Percentiles rank a stretch among this genome's conserved stretches.
phyloP scores from a whole-genome alignment of 129 eudicot genomes.

The Lactuca sativa region DNA sequence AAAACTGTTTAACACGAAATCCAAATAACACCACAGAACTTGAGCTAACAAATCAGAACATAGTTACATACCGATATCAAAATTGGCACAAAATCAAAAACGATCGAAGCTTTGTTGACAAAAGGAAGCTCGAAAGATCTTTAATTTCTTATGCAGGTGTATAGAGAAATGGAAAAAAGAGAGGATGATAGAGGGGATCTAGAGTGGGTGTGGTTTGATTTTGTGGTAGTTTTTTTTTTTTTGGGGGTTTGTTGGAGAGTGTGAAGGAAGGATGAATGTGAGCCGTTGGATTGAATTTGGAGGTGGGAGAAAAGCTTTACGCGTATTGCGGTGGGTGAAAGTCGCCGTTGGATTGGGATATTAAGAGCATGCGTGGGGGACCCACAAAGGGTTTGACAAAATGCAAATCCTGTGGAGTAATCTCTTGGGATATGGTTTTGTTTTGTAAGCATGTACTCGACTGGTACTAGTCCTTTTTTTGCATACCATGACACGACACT shows the following conservation, averaged over 20 bases:
- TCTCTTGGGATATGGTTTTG: conserved; percentile 16
- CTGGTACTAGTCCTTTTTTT: conserved; percentile 4
- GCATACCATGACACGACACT: conserved; percentile 26
- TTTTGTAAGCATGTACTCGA: background rate
- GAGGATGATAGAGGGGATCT: background rate
- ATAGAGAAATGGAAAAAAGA: background rate
- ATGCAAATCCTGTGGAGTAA: conserved; percentile 4
- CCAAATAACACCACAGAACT: background rate
- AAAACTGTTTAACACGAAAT: background rate
- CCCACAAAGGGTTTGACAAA: conserved; percentile 33
- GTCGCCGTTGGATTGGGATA: conserved; percentile 37
- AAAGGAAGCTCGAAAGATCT: background rate
- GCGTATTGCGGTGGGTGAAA: conserved; percentile 29
- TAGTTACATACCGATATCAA: conserved; percentile 25
- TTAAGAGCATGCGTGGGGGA: conserved; percentile 31
- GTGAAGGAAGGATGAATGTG: conserved; percentile 12
- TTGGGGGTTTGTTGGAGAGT: conserved; percentile 22
- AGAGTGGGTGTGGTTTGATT: conserved; percentile 16
- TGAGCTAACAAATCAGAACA: conserved; percentile 5
- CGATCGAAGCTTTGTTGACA: background rate
- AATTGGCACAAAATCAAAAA: background rate
- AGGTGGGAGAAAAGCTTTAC: conserved; percentile 4
- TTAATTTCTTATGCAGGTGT: background rate
- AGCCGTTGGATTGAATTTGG: conserved; percentile 17
- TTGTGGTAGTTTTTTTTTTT: conserved; percentile 7